Evolutionary conservation across 768 basidiomycete species (phyloP).

Genomic region (Amanita fuliginea): DNA sequence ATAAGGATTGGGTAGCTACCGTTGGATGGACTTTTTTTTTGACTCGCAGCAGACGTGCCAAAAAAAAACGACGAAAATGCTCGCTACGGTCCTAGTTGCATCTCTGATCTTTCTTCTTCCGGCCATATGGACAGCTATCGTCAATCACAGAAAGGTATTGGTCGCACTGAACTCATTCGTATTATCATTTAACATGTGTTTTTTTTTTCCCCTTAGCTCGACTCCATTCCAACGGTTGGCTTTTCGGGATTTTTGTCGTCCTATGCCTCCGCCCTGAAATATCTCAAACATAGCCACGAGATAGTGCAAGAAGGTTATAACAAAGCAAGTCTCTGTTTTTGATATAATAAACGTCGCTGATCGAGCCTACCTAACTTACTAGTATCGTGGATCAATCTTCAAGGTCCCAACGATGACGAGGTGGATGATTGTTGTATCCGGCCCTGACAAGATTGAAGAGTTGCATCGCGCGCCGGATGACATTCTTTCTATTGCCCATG

Average conservation of each 20-base stretch:
- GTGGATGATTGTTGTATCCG: conserved; percentile 36
- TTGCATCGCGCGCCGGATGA: conserved; percentile 34
- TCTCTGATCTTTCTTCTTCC: neutral
- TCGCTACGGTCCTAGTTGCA: too few species aligned
- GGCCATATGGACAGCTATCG: neutral
- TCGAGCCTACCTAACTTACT: neutral
- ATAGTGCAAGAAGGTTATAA: conserved; percentile 23
- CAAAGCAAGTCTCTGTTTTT: conserved; percentile 12
- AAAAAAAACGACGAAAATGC: too few species aligned
- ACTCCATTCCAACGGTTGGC: neutral
- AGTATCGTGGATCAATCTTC: conserved; percentile 22
- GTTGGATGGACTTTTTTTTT: too few species aligned
- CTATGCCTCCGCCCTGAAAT: conserved; percentile 8
- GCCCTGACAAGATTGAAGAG: conserved; percentile 29
- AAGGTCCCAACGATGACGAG: conserved; percentile 30
- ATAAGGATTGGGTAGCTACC: too few species aligned
- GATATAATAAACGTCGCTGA: neutral
- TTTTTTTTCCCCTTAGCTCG: neutral
- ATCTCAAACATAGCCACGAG: conserved; percentile 12
- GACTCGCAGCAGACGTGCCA: too few species aligned
- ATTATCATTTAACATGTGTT: too few species aligned
- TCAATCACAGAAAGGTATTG: neutral
- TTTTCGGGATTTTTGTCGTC: neutral
- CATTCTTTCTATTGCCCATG: conserved; percentile 29
- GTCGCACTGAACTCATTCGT: neutral